A percentile compares a stretch with the other conserved stretches of the same genome.
Conservation (phyloP, 2,329 filamentous ascomycete species). For the Elsinoe arachidis region DNA sequence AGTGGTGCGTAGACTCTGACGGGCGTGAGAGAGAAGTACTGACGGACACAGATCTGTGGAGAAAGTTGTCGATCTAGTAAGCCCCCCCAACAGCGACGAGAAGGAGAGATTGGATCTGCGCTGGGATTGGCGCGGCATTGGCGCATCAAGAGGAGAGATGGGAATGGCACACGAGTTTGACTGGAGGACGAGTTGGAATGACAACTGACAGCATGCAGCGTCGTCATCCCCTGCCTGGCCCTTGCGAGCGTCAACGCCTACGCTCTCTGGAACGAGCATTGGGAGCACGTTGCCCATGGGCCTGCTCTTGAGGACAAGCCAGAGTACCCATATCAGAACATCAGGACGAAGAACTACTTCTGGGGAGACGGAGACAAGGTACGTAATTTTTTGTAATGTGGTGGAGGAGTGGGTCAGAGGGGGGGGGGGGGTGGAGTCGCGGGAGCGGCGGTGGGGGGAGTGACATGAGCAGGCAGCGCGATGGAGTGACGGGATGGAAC, state of each 20-base stretch:
- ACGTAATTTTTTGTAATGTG: conserved; percentile 22
- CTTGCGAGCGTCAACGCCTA: conserved; percentile 74
- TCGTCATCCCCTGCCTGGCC: conserved; percentile 62
- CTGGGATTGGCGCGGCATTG: not conserved
- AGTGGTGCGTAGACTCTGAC: conserved; percentile 54
- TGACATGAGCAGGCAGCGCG: not conserved
- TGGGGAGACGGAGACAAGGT: conserved; percentile 97
- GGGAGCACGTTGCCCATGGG: conserved; percentile 86
- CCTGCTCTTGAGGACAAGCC: conserved; percentile 79
- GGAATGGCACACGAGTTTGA: not conserved
- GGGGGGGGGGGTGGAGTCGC: too few species aligned
- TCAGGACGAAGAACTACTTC: conserved; percentile 88
- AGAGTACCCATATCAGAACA: conserved; percentile 97
- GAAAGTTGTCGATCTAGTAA: conserved; percentile 92
- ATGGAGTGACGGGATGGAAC: not conserved
- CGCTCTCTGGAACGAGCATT: conserved; percentile 88
- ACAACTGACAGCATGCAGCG: conserved; percentile 42
- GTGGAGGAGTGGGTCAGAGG: too few species aligned
- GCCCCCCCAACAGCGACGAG: conserved; percentile 12
- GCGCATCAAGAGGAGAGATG: not conserved
- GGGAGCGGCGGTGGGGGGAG: not conserved
- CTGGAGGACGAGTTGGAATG: not conserved
- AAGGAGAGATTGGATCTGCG: conserved; percentile 8
- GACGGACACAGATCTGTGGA: conserved; percentile 69
- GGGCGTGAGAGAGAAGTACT: not conserved